These are phyloP conservation scores for Lentinula aciculospora DNA, from an alignment of 768 basidiomycete species.

Conservation along the genomic window DNA sequence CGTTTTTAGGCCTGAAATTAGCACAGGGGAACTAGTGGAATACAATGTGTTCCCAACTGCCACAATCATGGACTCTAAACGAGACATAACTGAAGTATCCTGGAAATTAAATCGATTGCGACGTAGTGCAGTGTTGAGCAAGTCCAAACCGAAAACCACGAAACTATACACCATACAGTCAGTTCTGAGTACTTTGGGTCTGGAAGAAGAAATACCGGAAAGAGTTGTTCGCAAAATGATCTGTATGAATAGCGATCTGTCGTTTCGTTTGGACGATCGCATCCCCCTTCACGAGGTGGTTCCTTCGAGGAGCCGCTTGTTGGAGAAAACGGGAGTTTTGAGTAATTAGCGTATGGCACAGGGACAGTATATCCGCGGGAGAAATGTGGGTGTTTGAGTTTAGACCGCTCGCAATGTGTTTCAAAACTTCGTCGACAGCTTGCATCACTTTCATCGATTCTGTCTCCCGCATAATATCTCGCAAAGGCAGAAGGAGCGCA, in stretches of 20 bases:
- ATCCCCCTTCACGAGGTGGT: constrained; percentile 39
- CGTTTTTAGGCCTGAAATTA: constrained; percentile 72
- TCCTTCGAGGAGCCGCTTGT: constrained; percentile 38
- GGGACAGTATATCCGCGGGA: constrained; percentile 64
- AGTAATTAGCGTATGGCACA: constrained; percentile 87
- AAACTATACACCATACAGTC: constrained; percentile 45
- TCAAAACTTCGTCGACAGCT: constrained; percentile 84
- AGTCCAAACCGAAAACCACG: constrained; percentile 85
- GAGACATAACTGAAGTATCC: constrained; percentile 65
- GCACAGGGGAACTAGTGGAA: constrained; percentile 69
- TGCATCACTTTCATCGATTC: constrained; percentile 74
- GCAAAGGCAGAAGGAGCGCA: constrained; percentile 69
- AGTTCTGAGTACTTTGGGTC: not conserved
- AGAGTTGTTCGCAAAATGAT: constrained; percentile 84
- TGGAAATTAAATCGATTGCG: constrained; percentile 84
- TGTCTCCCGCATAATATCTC: constrained; percentile 82
- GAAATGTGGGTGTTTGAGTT: constrained; percentile 74
- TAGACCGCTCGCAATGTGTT: constrained; percentile 76
- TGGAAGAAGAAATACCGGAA: constrained; percentile 52
- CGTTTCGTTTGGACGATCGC: constrained; percentile 79
- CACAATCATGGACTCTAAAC: constrained; percentile 81
- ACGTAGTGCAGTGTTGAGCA: constrained; percentile 83
- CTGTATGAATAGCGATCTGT: constrained; percentile 40
- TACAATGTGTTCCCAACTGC: constrained; percentile 92
- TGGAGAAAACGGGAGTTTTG: constrained; percentile 87